Evolutionary conservation across 306 rosid genomes (phyloP), one percentile per base, ranked within the genome.

Genomic region (Medicago arabica): DNA sequence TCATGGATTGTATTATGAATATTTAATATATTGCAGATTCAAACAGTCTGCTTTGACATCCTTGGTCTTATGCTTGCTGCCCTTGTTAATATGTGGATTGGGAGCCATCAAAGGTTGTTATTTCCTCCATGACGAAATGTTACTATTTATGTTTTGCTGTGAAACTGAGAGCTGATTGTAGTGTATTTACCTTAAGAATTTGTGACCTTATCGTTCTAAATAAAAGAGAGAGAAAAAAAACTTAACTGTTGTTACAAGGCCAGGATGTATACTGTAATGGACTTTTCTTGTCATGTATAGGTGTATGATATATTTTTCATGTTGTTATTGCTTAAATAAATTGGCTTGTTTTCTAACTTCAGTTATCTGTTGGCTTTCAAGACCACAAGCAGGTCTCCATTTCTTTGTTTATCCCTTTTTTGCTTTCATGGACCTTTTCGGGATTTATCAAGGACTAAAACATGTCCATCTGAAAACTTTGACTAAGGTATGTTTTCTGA

Each of bases 21-120:
- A 46, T 75, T 63, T 67, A 25, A 43, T 65, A 72, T 38, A 70
- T 72, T 84, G 84, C 90, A 93, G 98, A 88, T 94, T 67, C 98
- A 94, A 86, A 91, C 98, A 18, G 98, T 91, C 66, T 94, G 98
- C 89, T 94, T 89, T 85, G 98, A 94, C 85, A 91, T 82, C 83
- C 91, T 91, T 64, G 98, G 98, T 62, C 94, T 94, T 57, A 71
- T 83, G 82, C 91, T 91, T 39, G 97, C 97, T 16, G 94, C 90
- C 47, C 72, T 90, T 61, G 81, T 93, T 74, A 93, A 89, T 81
- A 12, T 89, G 82, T 66, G 82, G 76, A 73, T 79, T 77, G 93
- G 81, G 74, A 85, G 83, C 84, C 78, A 80, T 78, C 83, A 25
- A 80, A 89, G 97, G 98, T 93, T 82, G 43, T 75, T 85, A 49